Base-by-base conservation (phyloP, 2,329 filamentous ascomycete genomes). In the Fusarium pseudograminearum region DNA sequence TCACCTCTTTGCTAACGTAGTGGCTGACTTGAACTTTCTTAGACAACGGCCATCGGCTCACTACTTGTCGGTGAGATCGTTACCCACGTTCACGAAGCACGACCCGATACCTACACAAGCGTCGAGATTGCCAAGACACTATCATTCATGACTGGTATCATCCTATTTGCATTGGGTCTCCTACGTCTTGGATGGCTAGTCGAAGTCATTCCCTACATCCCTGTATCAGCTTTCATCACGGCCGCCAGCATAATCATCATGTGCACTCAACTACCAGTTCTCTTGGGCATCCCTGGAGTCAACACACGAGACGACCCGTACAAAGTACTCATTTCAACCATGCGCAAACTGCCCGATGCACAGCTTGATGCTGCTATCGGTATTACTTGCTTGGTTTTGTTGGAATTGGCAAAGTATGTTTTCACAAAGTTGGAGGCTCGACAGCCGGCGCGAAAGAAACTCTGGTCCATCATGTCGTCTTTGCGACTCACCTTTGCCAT, bases 401-500 rank as follows among this genome's bases (percentile, higher is more conserved):
- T 94, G 1, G 61, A 65, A 4, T 93, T 92, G 73, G 75, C 71
- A 85, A 91, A 6, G 85, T 78, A 33, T 47, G 80, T 81, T 46
- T 93, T 91, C 80, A 85, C 83, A 51, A 84, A 79, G 56, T 84
- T 89, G 77, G 90, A 89, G 20, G 85, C 83, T 74, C 87, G 85
- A 62, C 83, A 89, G 57, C 91, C 92, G 1, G 76, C 81, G 8
- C 83, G 82, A 48, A 85, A 86, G 61, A 91, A 91, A 77, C 74
- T 87, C 7, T 93, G 89, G 85, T 92, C 93, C 74, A 93, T 93
- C 78, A 76, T 89, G 36, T 90, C 88, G n/a, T 94, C 93, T 0
- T 82, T 94, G 9, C 87, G 92, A 14, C 89, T 92, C 30, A 91
- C 89, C 0, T 92, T 94, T 73, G 88, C 93, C 57, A 92, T 94